Conservation (phyloP, 163 green algal species). For the Scenedesmus sp. region DNA sequence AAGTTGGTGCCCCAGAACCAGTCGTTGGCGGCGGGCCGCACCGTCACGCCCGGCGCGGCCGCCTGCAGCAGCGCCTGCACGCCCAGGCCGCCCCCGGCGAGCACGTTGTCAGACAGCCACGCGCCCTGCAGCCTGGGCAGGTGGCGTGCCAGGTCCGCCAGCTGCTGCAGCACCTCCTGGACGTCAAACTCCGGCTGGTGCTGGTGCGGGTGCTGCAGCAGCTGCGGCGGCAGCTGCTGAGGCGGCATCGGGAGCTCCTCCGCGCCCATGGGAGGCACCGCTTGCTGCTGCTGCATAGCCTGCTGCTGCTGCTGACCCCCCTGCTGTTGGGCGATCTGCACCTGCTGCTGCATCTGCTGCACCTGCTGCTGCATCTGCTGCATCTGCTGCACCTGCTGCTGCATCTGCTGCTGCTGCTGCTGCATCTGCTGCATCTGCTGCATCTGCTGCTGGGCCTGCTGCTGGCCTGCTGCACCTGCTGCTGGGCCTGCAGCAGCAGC, state of each 20-base stretch:
- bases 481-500: neutral
- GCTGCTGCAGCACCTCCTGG: slow-evolving; percentile 28
- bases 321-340: neutral
- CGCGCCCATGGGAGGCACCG: neutral
- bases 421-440: neutral
- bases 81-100: neutral
- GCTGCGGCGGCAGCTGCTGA: neutral
- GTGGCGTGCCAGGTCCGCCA: neutral
- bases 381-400: neutral
- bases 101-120: slow-evolving; percentile 48
- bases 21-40: slow-evolving; percentile 26
- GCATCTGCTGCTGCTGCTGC: neutral
- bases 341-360: neutral
- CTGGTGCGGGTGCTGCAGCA: slow-evolving; percentile 20
- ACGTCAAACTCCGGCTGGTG: slow-evolving; percentile 25
- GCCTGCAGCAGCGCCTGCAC: slow-evolving; percentile 40
- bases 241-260: neutral
- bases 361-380: neutral
- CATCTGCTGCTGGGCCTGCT: neutral
- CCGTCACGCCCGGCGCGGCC: neutral
- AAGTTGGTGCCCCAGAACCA: slow-evolving; percentile 52
- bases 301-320: neutral
- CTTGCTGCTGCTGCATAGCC: neutral
- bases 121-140: slow-evolving; percentile 1
- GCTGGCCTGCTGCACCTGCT: neutral